Percentiles rank a stretch among this genome's conserved stretches.
These are phyloP conservation scores for Aspergillus sp. DNA, from an alignment of 2,329 filamentous ascomycete genomes.

Conservation along the genomic window DNA sequence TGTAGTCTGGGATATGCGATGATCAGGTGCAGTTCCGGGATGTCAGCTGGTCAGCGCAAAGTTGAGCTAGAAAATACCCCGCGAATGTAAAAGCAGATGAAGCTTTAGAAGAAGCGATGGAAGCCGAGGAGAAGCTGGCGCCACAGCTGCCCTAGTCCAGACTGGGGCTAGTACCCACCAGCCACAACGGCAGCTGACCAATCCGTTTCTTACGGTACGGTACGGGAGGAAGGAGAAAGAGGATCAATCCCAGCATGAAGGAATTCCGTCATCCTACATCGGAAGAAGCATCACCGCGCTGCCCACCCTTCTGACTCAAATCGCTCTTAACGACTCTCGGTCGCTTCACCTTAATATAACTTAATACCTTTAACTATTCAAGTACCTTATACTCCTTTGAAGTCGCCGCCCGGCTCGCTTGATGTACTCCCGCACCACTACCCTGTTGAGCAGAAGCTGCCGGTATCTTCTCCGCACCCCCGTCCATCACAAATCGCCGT, in stretches of 20 bases:
- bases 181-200: conserved; percentile 9
- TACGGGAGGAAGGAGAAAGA: background rate
- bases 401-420: conserved; percentile 21
- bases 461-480: conserved; percentile 39
- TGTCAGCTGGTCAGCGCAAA: background rate
- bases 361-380: background rate
- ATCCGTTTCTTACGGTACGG: conserved; percentile 1
- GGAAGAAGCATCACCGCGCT: conserved; percentile 7
- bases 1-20: background rate
- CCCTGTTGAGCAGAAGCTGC: conserved; percentile 42
- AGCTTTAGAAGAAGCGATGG: background rate
- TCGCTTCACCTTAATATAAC: background rate
- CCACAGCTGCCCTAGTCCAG: conserved; percentile 19
- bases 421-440: conserved; percentile 42
- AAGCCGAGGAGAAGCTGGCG: conserved; percentile 16
- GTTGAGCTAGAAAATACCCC: background rate
- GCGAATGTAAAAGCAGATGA: background rate
- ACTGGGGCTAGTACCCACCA: background rate
- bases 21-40: background rate
- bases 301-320: background rate
- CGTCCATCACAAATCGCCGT: conserved; percentile 28
- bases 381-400: too few species aligned
- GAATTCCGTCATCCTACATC: conserved; percentile 10
- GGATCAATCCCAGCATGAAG: background rate
- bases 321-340: background rate